phyloP scores from a whole-genome alignment of 495 filamentous ascomycete genomes.

The Xylaria flabelliformis region DNA sequence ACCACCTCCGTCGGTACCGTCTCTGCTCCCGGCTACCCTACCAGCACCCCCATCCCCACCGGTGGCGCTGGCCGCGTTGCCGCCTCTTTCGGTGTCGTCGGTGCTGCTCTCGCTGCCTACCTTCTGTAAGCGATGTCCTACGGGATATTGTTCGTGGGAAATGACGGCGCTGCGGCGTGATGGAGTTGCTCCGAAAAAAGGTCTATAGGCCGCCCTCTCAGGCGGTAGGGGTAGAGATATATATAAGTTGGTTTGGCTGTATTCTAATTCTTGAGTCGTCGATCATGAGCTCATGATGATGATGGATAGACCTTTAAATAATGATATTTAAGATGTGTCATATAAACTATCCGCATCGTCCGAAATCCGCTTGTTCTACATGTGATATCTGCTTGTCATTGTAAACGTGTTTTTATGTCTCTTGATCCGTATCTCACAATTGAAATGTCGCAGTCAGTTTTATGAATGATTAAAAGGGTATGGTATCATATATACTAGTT shows the following conservation, averaged over 20 bases:
- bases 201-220: constrained; percentile 11
- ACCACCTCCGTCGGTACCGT: constrained; percentile 28
- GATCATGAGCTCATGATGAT: constrained; percentile 29
- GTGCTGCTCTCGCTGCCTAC: constrained; percentile 25
- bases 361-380: neutral
- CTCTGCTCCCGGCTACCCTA: constrained; percentile 21
- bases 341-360: neutral
- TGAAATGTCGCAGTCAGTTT: too few species aligned
- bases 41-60: constrained; percentile 27
- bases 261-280: constrained; percentile 28
- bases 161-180: constrained; percentile 14
- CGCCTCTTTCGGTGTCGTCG: constrained; percentile 28
- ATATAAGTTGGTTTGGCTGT: constrained; percentile 30
- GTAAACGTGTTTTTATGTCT: neutral
- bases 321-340: constrained; percentile 25
- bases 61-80: constrained; percentile 21
- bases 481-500: too few species aligned
- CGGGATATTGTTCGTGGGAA: constrained; percentile 7
- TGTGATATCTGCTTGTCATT: neutral
- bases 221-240: constrained; percentile 19
- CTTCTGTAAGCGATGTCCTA: constrained; percentile 25
- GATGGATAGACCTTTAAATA: constrained; percentile 29
- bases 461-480: too few species aligned
- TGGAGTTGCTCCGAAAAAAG: constrained; percentile 22
- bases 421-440: too few species aligned